A percentile compares a stretch with the other conserved stretches of the same genome.
Conservation (phyloP, 495 filamentous ascomycete genomes). For the Neurospora tetrasperma region DNA sequence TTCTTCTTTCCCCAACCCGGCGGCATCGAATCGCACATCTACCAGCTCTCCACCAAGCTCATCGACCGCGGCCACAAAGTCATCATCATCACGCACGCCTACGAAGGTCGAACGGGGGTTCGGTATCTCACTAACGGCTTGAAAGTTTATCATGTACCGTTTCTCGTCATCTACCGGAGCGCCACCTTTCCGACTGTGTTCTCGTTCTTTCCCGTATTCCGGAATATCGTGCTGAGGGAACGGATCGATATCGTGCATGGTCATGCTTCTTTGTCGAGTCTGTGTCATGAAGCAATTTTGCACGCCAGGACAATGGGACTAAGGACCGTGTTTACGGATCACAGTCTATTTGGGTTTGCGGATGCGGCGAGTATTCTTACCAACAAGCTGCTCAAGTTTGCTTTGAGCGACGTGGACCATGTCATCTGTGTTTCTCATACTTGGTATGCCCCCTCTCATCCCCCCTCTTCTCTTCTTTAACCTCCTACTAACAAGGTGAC, state of each 20-base stretch:
- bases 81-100: slow-evolving; percentile 95
- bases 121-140: slow-evolving; percentile 95
- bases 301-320: slow-evolving; percentile 95
- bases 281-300: slow-evolving; percentile 91
- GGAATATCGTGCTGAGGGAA: slow-evolving; percentile 89
- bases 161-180: slow-evolving; percentile 88
- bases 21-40: slow-evolving; percentile 95
- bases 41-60: slow-evolving; percentile 90
- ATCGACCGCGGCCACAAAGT: slow-evolving; percentile 97
- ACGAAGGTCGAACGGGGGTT: slow-evolving; percentile 82
- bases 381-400: slow-evolving; percentile 95
- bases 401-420: slow-evolving; percentile 92
- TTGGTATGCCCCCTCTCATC: slow-evolving; percentile 47
- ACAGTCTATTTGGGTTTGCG: slow-evolving; percentile 95
- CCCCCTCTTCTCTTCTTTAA: neutral
- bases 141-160: slow-evolving; percentile 96
- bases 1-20: slow-evolving; percentile 98
- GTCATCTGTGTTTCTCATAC: slow-evolving; percentile 97
- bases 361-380: slow-evolving; percentile 93
- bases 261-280: slow-evolving; percentile 79
- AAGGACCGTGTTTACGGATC: slow-evolving; percentile 92
- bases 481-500: neutral
- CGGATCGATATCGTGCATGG: slow-evolving; percentile 95
- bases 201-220: slow-evolving; percentile 93
- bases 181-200: slow-evolving; percentile 96